phyloP scores from a whole-genome alignment of 192 early-diverging fungal species.

The Podila horticola region DNA sequence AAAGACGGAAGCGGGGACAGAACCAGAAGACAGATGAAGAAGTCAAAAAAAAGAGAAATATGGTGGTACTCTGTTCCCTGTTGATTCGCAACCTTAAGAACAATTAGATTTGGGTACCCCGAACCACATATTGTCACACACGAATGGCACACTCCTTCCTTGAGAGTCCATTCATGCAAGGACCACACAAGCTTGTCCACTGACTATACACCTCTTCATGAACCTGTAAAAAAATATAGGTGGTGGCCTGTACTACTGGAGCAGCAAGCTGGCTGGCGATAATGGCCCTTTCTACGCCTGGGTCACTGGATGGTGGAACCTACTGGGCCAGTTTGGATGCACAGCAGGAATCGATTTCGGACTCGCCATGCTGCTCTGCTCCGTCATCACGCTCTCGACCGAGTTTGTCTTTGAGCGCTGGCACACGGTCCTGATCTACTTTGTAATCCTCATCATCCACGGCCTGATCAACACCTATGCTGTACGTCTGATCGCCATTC shows the following conservation, averaged over 20 bases:
- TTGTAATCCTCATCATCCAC: slow-evolving; percentile 44
- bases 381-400: slow-evolving; percentile 45
- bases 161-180: too few relatives aligned
- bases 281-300: slow-evolving; percentile 52
- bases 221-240: background rate
- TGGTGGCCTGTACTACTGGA: slow-evolving; percentile 17
- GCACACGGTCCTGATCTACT: slow-evolving; percentile 55
- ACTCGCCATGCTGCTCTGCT: slow-evolving; percentile 37
- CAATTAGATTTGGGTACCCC: background rate
- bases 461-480: slow-evolving; percentile 46
- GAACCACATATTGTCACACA: too few relatives aligned
- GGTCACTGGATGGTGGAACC: slow-evolving; percentile 65
- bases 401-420: slow-evolving; percentile 31
- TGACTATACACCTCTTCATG: background rate
- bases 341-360: slow-evolving; percentile 47
- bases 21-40: background rate
- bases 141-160: too few relatives aligned
- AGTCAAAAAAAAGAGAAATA: slow-evolving; percentile 8
- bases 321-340: slow-evolving; percentile 64
- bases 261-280: slow-evolving; percentile 46
- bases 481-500: slow-evolving; percentile 37
- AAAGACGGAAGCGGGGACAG: too few relatives aligned
- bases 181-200: too few relatives aligned
- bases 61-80: slow-evolving; percentile 18
- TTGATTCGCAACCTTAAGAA: background rate